phyloP scores from a whole-genome alignment of 1,284 basidiomycete genomes.

The Tylopilus sp. region DNA sequence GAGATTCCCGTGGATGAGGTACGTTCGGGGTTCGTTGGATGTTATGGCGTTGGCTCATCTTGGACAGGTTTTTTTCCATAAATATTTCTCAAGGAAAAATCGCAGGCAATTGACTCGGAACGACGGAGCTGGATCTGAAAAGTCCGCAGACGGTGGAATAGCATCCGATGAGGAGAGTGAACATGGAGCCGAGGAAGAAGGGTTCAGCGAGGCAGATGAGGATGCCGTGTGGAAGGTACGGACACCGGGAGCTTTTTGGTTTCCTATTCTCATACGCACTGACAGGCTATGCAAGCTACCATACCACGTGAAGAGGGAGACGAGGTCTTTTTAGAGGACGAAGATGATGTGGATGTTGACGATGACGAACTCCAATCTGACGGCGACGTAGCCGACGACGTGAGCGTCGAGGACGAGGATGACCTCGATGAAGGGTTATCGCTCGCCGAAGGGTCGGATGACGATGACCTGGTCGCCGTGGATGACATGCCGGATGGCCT shows the following conservation, averaged over 20 bases:
- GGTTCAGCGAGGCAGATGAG: conserved; percentile 54
- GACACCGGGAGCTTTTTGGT: not conserved
- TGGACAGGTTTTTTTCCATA: conserved; percentile 63
- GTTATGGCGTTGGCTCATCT: conserved; percentile 3
- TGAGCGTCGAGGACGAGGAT: conserved; percentile 32
- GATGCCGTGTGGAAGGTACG: conserved; percentile 82
- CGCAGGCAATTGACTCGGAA: conserved; percentile 43
- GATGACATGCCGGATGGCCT: conserved; percentile 54
- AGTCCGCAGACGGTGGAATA: conserved; percentile 22
- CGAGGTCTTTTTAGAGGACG: conserved; percentile 39
- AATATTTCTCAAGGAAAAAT: conserved; percentile 64
- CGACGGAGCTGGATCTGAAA: conserved; percentile 37
- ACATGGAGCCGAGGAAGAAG: conserved; percentile 46
- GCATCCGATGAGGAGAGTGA: conserved; percentile 42
- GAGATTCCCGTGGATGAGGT: conserved; percentile 90
- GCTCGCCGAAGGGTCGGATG: conserved; percentile 65
- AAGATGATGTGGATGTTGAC: conserved; percentile 37
- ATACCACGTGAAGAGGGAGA: conserved; percentile 63
- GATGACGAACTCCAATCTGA: conserved; percentile 42
- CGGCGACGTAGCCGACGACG: conserved; percentile 36
- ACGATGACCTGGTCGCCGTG: conserved; percentile 63
- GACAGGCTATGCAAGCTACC: conserved; percentile 78
- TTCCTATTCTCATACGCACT: not conserved
- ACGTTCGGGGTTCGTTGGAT: conserved; percentile 20
- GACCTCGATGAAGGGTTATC: conserved; percentile 44